Percentiles rank a stretch among this genome's conserved stretches.
Evolutionary conservation across 2,329 filamentous ascomycete genomes (phyloP).

Genomic region (Cordyceps militaris): DNA sequence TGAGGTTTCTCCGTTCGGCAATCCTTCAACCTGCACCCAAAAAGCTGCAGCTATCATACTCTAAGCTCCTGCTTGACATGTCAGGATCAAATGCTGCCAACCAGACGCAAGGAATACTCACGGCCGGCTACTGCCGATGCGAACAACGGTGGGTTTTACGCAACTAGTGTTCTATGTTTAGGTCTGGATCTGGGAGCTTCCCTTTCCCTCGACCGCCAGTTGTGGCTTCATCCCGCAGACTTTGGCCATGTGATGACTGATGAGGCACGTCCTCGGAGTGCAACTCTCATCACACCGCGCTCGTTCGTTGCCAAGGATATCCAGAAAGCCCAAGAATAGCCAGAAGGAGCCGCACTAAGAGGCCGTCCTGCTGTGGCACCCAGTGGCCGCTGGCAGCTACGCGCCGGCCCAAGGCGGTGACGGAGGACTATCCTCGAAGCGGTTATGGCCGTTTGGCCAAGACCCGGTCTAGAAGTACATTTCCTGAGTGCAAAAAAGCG

Average conservation of each 20-base stretch:
- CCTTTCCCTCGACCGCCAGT: neutral
- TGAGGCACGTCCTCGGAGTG: neutral
- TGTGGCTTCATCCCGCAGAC: neutral
- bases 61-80: neutral
- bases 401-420: slow-evolving; percentile 4
- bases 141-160: neutral
- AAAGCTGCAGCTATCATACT: neutral
- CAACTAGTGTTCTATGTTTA: neutral
- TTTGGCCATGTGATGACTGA: neutral
- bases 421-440: neutral
- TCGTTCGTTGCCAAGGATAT: neutral
- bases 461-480: neutral
- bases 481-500: neutral
- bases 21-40: neutral
- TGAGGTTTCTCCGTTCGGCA: neutral
- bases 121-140: neutral
- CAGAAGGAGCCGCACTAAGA: neutral
- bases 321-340: neutral
- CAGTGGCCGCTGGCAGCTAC: neutral
- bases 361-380: neutral
- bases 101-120: neutral
- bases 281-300: neutral
- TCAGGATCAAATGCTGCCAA: neutral
- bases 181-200: neutral
- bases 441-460: neutral